These are phyloP conservation scores for Andalucia godoyi DNA, from an alignment of 78 protist species.

Conservation along the genomic window DNA sequence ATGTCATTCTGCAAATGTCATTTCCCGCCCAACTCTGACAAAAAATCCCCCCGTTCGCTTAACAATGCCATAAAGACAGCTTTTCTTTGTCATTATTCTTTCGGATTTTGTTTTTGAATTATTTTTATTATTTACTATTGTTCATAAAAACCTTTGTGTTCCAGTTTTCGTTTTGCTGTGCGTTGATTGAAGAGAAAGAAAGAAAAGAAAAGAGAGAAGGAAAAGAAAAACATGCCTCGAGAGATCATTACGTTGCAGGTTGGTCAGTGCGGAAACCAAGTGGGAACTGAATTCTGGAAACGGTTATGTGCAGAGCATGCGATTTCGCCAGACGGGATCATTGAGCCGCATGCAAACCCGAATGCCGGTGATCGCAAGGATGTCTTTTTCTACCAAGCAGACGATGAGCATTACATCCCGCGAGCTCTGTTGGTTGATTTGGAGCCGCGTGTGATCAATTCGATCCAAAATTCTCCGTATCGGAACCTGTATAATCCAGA, in stretches of 20 bases:
- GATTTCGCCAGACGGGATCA: constrained; percentile 66
- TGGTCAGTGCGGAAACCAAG: constrained; percentile 99
- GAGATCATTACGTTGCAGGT: constrained; percentile 90
- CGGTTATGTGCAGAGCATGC: constrained; percentile 95
- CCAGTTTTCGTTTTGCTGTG: too few relatives aligned
- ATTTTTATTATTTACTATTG: too few relatives aligned
- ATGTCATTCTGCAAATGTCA: too few relatives aligned
- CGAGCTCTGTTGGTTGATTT: constrained; percentile 92
- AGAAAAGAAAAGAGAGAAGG: background rate
- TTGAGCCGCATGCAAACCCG: constrained; percentile 57
- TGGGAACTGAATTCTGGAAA: constrained; percentile 96
- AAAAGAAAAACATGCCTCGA: constrained; percentile 65
- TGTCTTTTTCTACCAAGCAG: constrained; percentile 98
- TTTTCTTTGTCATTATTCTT: too few relatives aligned
- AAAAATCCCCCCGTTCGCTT: too few relatives aligned
- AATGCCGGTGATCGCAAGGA: constrained; percentile 90
- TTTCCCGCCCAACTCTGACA: too few relatives aligned
- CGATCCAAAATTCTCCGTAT: constrained; percentile 31
- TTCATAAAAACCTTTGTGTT: too few relatives aligned
- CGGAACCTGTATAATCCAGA: constrained; percentile 81
- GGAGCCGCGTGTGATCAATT: constrained; percentile 87
- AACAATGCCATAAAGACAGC: too few relatives aligned
- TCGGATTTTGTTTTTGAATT: too few relatives aligned
- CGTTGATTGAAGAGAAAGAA: background rate
- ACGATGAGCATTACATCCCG: constrained; percentile 96